Percentiles rank a stretch among this genome's conserved stretches.
Conservation (phyloP, 257 asterid genomes). For the Scutellaria baicalensis region DNA sequence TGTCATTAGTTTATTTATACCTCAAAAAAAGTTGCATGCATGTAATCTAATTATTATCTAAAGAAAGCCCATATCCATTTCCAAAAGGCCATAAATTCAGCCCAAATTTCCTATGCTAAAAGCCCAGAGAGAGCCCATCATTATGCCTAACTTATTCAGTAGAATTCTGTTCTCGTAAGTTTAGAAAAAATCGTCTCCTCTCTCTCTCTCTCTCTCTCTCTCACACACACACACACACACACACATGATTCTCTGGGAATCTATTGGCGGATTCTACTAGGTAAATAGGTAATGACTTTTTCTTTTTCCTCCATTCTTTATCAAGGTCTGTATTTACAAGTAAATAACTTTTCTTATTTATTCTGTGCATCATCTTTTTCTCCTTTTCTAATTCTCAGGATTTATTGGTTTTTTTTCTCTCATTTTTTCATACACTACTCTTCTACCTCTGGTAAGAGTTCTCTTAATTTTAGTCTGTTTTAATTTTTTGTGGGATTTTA, state of each 20-base stretch:
- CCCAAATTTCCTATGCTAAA: too few relatives aligned
- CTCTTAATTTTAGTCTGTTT: background rate
- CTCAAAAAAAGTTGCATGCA: too few relatives aligned
- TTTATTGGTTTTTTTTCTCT: constrained; percentile 7
- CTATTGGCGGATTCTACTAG: constrained; percentile 34
- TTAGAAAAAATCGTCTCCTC: too few relatives aligned
- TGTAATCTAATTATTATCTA: too few relatives aligned
- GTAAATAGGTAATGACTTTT: constrained; percentile 6
- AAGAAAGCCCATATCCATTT: too few relatives aligned
- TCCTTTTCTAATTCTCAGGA: background rate
- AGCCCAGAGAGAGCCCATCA: too few relatives aligned
- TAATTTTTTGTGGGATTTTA: background rate
- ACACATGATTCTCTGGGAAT: constrained; percentile 9
- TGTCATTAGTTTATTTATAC: too few relatives aligned
- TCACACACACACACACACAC: background rate
- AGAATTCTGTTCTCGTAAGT: too few relatives aligned
- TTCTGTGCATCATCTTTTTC: background rate
- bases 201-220: too few relatives aligned
- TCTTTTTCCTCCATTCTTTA: background rate
- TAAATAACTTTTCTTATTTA: too few relatives aligned
- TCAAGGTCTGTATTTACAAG: background rate
- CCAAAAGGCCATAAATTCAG: too few relatives aligned
- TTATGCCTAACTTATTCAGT: too few relatives aligned
- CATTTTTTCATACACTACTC: background rate
- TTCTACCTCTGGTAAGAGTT: constrained; percentile 8